Evolutionary conservation across 805 yeast species (phyloP).

Genomic region (Cyberlindnera amylophila): DNA sequence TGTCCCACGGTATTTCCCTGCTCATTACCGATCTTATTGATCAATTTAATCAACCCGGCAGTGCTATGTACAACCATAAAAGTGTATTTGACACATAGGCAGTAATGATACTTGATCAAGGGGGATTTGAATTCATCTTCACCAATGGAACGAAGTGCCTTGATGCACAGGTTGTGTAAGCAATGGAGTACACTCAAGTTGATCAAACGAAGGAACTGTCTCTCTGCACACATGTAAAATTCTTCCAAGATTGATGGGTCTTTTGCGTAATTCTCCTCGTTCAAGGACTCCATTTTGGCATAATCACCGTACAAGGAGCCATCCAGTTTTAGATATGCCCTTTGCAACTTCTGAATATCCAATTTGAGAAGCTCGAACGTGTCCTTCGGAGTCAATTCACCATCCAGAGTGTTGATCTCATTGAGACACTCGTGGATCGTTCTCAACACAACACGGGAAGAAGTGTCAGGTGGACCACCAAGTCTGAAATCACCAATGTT

Average conservation of each 20-base stretch:
- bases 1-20: neutral
- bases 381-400: constrained; percentile 1
- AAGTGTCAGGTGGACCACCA: neutral
- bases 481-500: neutral
- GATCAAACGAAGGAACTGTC: neutral
- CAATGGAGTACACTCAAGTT: constrained; percentile 4
- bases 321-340: neutral
- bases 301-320: neutral
- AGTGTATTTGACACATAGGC: constrained; percentile 4
- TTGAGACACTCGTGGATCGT: constrained; percentile 2
- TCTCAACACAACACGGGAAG: neutral
- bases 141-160: neutral
- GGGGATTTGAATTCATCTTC: too few species aligned
- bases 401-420: constrained; percentile 3
- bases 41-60: neutral
- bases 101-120: too few species aligned
- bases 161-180: constrained; percentile 1
- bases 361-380: neutral
- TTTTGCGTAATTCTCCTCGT: neutral
- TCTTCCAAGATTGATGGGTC: neutral
- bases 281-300: neutral
- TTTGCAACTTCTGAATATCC: neutral
- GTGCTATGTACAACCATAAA: too few species aligned
- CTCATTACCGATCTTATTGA: neutral
- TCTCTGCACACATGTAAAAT: neutral